Evolutionary conservation across 2,329 filamentous ascomycete species (phyloP).

Genomic region (Penicillium sp.): DNA sequence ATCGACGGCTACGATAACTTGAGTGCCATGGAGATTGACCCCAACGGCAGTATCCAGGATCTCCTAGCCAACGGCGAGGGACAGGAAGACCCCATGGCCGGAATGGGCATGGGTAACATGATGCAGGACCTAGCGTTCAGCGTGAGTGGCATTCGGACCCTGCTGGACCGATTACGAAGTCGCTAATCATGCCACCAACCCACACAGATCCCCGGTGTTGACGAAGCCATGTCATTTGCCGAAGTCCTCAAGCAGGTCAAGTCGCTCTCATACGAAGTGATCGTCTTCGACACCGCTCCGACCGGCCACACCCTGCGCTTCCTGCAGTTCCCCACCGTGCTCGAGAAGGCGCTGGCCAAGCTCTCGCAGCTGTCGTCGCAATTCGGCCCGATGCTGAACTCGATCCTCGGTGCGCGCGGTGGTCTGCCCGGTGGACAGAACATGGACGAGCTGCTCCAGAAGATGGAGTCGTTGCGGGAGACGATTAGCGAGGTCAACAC

Average conservation of each 20-base stretch:
- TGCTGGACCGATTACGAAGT: background rate
- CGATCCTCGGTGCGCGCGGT: slow-evolving; percentile 76
- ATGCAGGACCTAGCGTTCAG: slow-evolving; percentile 98
- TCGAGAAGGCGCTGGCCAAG: slow-evolving; percentile 98
- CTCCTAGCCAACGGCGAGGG: slow-evolving; percentile 74
- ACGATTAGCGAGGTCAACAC: slow-evolving; percentile 95
- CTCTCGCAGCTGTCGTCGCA: slow-evolving; percentile 89
- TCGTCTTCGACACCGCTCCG: slow-evolving; percentile 97
- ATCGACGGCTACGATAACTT: slow-evolving; percentile 90
- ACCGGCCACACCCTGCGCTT: slow-evolving; percentile 98
- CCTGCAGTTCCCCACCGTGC: slow-evolving; percentile 94
- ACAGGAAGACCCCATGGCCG: slow-evolving; percentile 66
- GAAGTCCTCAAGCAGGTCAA: slow-evolving; percentile 99
- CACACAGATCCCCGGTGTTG: slow-evolving; percentile 86
- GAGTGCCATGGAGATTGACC: slow-evolving; percentile 98
- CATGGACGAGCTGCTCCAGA: slow-evolving; percentile 86
- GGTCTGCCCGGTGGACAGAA: slow-evolving; percentile 88
- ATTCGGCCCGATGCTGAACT: slow-evolving; percentile 94
- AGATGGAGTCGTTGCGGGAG: slow-evolving; percentile 88
- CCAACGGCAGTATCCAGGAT: slow-evolving; percentile 96
- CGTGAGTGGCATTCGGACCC: slow-evolving; percentile 46
- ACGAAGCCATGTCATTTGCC: slow-evolving; percentile 99
- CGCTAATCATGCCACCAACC: background rate
- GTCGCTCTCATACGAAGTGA: slow-evolving; percentile 96
- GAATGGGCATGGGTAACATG: slow-evolving; percentile 80